Evolutionary conservation across 345 rosid species (phyloP).

Genomic region (Eucalyptus marginata): DNA sequence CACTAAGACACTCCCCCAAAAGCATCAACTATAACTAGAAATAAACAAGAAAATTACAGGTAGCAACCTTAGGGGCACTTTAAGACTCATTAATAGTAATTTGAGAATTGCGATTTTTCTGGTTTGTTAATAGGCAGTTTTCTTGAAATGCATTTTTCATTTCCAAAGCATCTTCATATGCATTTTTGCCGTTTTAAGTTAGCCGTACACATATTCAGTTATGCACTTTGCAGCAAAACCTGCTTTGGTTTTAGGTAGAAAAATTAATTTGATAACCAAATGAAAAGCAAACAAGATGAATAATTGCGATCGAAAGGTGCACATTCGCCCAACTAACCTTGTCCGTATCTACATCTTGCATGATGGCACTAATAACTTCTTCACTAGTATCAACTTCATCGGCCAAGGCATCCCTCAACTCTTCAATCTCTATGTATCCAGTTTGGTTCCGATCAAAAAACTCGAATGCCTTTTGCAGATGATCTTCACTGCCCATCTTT

Average conservation of each 20-base stretch:
- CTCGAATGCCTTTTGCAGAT: constrained; percentile 73
- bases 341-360: constrained; percentile 90
- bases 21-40: neutral
- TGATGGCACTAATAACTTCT: constrained; percentile 75
- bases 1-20: neutral
- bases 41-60: neutral
- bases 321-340: constrained; percentile 34
- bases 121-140: neutral
- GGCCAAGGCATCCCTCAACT: constrained; percentile 59
- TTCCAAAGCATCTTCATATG: neutral
- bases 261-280: neutral
- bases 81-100: neutral
- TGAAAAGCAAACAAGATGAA: neutral
- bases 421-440: constrained; percentile 86
- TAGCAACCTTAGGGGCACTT: neutral
- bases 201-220: neutral
- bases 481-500: constrained; percentile 89
- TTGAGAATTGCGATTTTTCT: neutral
- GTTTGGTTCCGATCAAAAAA: constrained; percentile 66
- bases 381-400: constrained; percentile 69
- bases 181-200: neutral
- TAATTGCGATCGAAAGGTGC: neutral
- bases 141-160: neutral
- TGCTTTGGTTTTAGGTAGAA: neutral
- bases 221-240: neutral